Percentiles rank a stretch among this genome's conserved stretches.
These are phyloP conservation scores for Asterionellopsis glacialis DNA, from an alignment of 108 stramenopile species.

Conservation along the genomic window DNA sequence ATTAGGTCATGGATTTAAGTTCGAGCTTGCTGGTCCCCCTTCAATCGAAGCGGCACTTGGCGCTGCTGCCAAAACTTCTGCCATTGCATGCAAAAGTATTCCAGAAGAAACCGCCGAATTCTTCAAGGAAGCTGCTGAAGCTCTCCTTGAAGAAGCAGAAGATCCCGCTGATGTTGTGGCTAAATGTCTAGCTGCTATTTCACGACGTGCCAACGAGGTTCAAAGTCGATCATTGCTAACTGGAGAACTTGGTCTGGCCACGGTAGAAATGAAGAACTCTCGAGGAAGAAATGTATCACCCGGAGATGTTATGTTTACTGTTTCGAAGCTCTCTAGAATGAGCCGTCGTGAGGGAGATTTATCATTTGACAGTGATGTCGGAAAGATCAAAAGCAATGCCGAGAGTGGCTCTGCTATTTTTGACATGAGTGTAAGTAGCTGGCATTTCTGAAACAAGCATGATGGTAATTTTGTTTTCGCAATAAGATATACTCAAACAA, in stretches of 20 bases:
- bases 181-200: conserved; percentile 84
- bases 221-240: conserved; percentile 80
- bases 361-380: conserved; percentile 75
- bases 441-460: neutral
- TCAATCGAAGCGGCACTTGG: conserved; percentile 69
- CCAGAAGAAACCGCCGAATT: conserved; percentile 71
- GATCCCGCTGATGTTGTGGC: conserved; percentile 71
- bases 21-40: conserved; percentile 81
- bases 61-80: conserved; percentile 84
- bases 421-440: conserved; percentile 68
- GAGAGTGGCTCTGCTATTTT: conserved; percentile 73
- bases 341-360: conserved; percentile 54
- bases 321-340: conserved; percentile 76
- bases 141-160: conserved; percentile 47
- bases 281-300: conserved; percentile 56
- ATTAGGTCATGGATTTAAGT: conserved; percentile 89
- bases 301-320: conserved; percentile 86
- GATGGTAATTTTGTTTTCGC: too few species aligned
- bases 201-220: conserved; percentile 56
- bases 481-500: too few species aligned
- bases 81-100: conserved; percentile 65
- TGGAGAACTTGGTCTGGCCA: conserved; percentile 71
- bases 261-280: conserved; percentile 74
- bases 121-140: conserved; percentile 74
- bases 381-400: conserved; percentile 70